Base-by-base conservation (phyloP, 768 basidiomycete genomes). In the Lentinus brumalis region DNA sequence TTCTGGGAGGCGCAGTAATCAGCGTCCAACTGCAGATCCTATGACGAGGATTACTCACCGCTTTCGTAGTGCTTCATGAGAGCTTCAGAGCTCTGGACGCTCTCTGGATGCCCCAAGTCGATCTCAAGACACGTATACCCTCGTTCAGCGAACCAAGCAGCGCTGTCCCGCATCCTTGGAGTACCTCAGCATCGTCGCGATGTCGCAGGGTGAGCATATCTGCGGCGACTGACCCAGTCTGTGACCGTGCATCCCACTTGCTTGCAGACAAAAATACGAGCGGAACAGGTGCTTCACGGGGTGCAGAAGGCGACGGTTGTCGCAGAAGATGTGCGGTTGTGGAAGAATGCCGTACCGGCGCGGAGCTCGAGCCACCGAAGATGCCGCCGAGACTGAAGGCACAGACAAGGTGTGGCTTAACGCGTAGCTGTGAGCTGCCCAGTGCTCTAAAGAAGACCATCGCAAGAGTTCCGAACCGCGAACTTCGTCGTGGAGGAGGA, bases 281-380 rank as follows among this genome's bases (percentile, higher is more conserved):
- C 11, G 83, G 84, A 5, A 83, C 84, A 7, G 83, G 82, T 10
- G 74, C 79, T 64, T 81, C 75, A 45, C 83, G 73, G 26, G 78
- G 78, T 12, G 81, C 79, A 63, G 69, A 74, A 10, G 66, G 42
- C 2, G 81, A 67, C 26, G 83, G 82, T 32, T 58, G 62, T 26
- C 75, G 75, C 16, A 81, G 40, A 21, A 79, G 29, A 35, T 76
- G 76, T 45, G 75, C 74, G 15, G 76, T 57, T 41, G 60, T 44
- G 7, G 57, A 57, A 30, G 56, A 53, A n/a, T 57, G 40, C 21
- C 56, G 29, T 9, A 44, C 10, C n/a, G n/a, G n/a, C n/a, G n/a
- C n/a, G 1, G 26, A 41, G 5, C 39, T 29, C 15, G 54, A 6
- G 51, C 42, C 52, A 15, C 53, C 21, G 45, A 63, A 59, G 8